phyloP scores from a whole-genome alignment of 331 rosid species.

The Telfairia occidentalis region DNA sequence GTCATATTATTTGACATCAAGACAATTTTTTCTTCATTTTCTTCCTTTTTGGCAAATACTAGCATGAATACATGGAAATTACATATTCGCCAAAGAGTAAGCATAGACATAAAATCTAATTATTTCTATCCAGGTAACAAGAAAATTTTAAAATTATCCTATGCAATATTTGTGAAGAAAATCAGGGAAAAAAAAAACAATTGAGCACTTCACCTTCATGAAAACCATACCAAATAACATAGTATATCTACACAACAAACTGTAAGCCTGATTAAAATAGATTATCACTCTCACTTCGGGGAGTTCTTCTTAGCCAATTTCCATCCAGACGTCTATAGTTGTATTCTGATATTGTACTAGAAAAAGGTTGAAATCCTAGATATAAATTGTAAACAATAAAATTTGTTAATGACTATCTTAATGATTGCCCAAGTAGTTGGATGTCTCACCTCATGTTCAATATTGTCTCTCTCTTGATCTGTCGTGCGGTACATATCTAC shows the following conservation, averaged over 20 bases:
- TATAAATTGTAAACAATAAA: background rate
- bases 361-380: background rate
- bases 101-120: too few species aligned
- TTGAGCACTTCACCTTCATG: background rate
- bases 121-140: too few species aligned
- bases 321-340: background rate
- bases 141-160: too few species aligned
- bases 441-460: conserved; percentile 82
- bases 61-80: too few species aligned
- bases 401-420: too few species aligned
- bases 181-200: background rate
- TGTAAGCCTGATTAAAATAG: background rate
- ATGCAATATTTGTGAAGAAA: too few species aligned
- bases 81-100: too few species aligned
- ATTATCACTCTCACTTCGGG: background rate
- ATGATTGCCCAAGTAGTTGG: background rate
- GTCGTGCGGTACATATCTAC: conserved; percentile 85
- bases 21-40: too few species aligned
- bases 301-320: background rate
- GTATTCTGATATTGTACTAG: background rate
- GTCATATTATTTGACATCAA: background rate
- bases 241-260: background rate
- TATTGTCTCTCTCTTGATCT: conserved; percentile 90
- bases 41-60: too few species aligned
- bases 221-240: background rate